These are phyloP conservation scores for Salix koriyanagi DNA, from an alignment of 345 rosid genomes.

Conservation along the genomic window DNA sequence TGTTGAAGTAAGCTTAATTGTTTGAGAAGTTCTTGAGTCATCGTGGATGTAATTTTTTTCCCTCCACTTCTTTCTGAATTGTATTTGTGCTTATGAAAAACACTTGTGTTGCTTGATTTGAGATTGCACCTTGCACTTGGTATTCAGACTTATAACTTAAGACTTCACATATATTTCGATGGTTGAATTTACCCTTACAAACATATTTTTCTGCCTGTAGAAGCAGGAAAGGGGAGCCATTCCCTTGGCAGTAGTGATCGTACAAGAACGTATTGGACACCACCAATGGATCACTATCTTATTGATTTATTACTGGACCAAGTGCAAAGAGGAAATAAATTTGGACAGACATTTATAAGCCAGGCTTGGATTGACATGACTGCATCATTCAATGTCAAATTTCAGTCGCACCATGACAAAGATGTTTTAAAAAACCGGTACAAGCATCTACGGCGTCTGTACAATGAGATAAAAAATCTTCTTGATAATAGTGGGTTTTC, in stretches of 20 bases:
- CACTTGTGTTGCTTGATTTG: neutral
- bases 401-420: conserved; percentile 56
- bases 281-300: conserved; percentile 81
- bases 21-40: neutral
- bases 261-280: conserved; percentile 79
- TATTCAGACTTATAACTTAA: neutral
- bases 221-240: conserved; percentile 40
- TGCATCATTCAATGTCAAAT: conserved; percentile 53
- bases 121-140: neutral
- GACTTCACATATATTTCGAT: neutral
- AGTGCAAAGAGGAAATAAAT: conserved; percentile 67
- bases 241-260: conserved; percentile 44
- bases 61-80: neutral
- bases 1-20: neutral
- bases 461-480: conserved; percentile 60
- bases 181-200: conserved; percentile 4
- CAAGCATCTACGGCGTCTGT: conserved; percentile 76
- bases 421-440: conserved; percentile 78
- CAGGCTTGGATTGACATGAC: conserved; percentile 79
- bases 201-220: conserved; percentile 25
- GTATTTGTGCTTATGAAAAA: neutral
- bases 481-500: conserved; percentile 67
- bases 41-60: neutral
- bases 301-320: conserved; percentile 74
- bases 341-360: conserved; percentile 72